Evolutionary conservation across 768 basidiomycete genomes (phyloP).

Genomic region (Terana coerulea): DNA sequence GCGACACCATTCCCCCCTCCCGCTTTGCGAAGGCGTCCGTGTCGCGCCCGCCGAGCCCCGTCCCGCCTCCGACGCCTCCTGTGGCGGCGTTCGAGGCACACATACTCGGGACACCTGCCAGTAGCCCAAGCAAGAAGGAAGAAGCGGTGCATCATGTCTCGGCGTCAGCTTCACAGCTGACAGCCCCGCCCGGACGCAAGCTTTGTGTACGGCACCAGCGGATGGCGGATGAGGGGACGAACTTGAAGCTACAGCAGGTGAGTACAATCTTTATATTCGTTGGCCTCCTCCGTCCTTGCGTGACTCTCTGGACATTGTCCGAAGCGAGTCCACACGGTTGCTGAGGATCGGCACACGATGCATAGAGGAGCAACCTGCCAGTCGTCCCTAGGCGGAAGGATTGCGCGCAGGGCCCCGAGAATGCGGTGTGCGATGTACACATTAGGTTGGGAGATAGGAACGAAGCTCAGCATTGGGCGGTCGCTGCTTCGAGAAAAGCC

Average conservation of each 20-base stretch:
- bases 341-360: too few species aligned
- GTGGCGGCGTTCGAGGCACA: slow-evolving; percentile 23
- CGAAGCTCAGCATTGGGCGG: too few species aligned
- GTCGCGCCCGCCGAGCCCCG: slow-evolving; percentile 21
- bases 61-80: slow-evolving; percentile 23
- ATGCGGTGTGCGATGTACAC: too few species aligned
- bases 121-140: neutral
- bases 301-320: too few species aligned
- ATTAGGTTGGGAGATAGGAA: too few species aligned
- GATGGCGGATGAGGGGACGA: slow-evolving; percentile 95
- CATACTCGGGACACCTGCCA: slow-evolving; percentile 10
- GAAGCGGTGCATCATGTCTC: neutral
- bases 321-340: too few species aligned
- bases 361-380: too few species aligned
- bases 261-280: too few species aligned
- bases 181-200: slow-evolving; percentile 53
- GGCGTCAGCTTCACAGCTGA: slow-evolving; percentile 10
- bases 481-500: too few species aligned
- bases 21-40: slow-evolving; percentile 37
- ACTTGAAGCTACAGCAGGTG: slow-evolving; percentile 87
- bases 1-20: slow-evolving; percentile 70
- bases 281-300: too few species aligned
- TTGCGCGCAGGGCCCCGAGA: too few species aligned
- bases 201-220: slow-evolving; percentile 91
- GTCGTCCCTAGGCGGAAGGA: too few species aligned